Evolutionary conservation across 345 rosid genomes (phyloP), one percentile per base, ranked within the genome.

Genomic region (Gossypium sturtianum): DNA sequence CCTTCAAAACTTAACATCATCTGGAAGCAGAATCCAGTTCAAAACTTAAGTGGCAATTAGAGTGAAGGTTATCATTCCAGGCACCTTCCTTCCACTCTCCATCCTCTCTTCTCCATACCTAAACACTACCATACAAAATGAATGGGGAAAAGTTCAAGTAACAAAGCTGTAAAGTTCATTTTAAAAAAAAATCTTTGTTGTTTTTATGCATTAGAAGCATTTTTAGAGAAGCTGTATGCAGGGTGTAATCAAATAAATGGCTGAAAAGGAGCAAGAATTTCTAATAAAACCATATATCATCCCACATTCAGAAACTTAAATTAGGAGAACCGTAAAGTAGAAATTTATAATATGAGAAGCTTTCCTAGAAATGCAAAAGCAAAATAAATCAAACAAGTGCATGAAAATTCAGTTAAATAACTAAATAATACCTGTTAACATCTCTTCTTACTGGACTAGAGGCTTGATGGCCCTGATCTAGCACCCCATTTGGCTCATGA

Each of bases 381-480:
- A 69, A 51, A 69, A 69, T 25, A 69, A 49, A 49, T 47, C 43
- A 49, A 2, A 1, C 9, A 16, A 25, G 59, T 16, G 8, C 23
- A 23, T 1, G 57, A 59, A 12, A 72, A 17, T 9, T 19, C 59
- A 48, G 19, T 49, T 45, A 60, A 59, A 20, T n/a, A 49, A 17
- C n/a, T 27, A 70, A 60, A 61, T 2, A 29, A 22, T 79, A 84
- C 87, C 87, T 84, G 86, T 70, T 80, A 66, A 82, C 71, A 38
- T 86, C 86, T 78, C 82, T 82, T 79, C 83, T 84, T 66, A 78
- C 70, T 72, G 87, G 84, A 76, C 87, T 86, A 57, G 82, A 80
- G 9, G 29, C 16, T 69, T 79, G 86, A 49, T 79, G 77, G 7
- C 61, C n/a, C 72, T 77, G 86, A 49, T 84, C 84, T 56, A 72